Percentiles rank a stretch among this genome's conserved stretches.
phyloP scores from a whole-genome alignment of 208 protist species.

The Trypanosoma theileri region DNA sequence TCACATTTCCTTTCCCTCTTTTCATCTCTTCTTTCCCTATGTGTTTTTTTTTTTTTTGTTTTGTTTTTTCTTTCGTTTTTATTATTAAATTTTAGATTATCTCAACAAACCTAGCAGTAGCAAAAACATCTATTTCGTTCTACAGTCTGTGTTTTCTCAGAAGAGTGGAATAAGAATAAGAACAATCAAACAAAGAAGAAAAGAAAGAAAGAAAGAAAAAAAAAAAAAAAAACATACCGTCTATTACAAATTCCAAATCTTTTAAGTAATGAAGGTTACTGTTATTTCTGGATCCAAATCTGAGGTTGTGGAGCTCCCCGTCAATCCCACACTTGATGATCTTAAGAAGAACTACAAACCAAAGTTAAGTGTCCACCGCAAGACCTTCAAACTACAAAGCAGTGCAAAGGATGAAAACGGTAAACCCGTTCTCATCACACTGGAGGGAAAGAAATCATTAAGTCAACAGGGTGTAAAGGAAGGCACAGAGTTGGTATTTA shows the following conservation, averaged over 20 bases:
- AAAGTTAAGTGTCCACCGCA: constrained; percentile 57
- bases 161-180: too few relatives aligned
- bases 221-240: not conserved
- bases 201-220: constrained; percentile 2
- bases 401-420: constrained; percentile 30
- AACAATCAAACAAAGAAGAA: not conserved
- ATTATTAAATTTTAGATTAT: not conserved
- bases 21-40: too few relatives aligned
- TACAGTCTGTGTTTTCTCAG: too few relatives aligned
- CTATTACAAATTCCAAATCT: not conserved
- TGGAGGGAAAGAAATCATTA: constrained; percentile 45
- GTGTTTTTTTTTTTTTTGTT: too few relatives aligned
- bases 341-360: constrained; percentile 70
- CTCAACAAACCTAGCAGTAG: not conserved
- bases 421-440: constrained; percentile 49
- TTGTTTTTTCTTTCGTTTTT: too few relatives aligned
- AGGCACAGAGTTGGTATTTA: constrained; percentile 71
- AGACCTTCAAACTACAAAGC: constrained; percentile 67
- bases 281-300: constrained; percentile 49
- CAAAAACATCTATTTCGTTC: not conserved
- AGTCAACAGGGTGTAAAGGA: constrained; percentile 67
- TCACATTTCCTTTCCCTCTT: too few relatives aligned
- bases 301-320: constrained; percentile 59
- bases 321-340: constrained; percentile 62
- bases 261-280: constrained; percentile 64